A percentile compares a stretch with the other conserved stretches of the same genome.
Evolutionary conservation across 495 filamentous ascomycete genomes (phyloP).

Genomic region (Cenococcum geophilum): DNA sequence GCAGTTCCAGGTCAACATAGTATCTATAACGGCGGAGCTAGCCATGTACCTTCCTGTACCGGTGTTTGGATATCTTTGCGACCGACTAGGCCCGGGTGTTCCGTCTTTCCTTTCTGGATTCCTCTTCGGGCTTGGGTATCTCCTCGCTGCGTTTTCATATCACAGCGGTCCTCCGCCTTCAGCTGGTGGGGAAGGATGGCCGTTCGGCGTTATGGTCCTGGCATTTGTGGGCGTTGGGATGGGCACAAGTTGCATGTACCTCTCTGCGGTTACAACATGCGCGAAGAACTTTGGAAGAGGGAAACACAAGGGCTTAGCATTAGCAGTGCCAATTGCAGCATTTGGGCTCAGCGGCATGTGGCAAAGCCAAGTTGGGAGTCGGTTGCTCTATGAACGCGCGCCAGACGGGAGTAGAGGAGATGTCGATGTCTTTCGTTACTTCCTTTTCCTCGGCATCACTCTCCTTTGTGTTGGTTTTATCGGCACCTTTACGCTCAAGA

Average conservation of each 20-base stretch:
- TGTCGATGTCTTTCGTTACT: conserved; percentile 80
- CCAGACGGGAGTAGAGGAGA: conserved; percentile 63
- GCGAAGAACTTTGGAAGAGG: conserved; percentile 95
- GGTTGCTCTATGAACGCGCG: conserved; percentile 60
- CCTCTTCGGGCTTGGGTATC: conserved; percentile 74
- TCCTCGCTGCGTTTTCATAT: conserved; percentile 76
- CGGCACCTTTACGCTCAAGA: conserved; percentile 63
- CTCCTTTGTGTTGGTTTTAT: conserved; percentile 64
- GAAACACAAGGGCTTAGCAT: conserved; percentile 78
- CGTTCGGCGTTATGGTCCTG: conserved; percentile 74
- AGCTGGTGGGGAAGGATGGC: conserved; percentile 57
- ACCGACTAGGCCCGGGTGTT: conserved; percentile 72
- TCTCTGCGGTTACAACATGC: conserved; percentile 81
- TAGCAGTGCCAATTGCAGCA: conserved; percentile 84
- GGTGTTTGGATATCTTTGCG: conserved; percentile 83
- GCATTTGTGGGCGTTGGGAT: conserved; percentile 76
- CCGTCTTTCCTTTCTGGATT: conserved; percentile 64
- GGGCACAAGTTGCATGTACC: conserved; percentile 80
- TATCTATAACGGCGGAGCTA: conserved; percentile 76
- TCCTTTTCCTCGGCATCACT: conserved; percentile 67
- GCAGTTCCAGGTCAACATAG: conserved; percentile 83
- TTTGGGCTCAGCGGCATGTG: conserved; percentile 94
- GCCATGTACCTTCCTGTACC: conserved; percentile 86
- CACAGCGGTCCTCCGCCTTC: conserved; percentile 52
- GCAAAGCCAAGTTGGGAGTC: conserved; percentile 80